A percentile compares a stretch with the other conserved stretches of the same genome.
Evolutionary conservation across 2,329 filamentous ascomycete genomes (phyloP).

Genomic region (Colletotrichum liaoningense): DNA sequence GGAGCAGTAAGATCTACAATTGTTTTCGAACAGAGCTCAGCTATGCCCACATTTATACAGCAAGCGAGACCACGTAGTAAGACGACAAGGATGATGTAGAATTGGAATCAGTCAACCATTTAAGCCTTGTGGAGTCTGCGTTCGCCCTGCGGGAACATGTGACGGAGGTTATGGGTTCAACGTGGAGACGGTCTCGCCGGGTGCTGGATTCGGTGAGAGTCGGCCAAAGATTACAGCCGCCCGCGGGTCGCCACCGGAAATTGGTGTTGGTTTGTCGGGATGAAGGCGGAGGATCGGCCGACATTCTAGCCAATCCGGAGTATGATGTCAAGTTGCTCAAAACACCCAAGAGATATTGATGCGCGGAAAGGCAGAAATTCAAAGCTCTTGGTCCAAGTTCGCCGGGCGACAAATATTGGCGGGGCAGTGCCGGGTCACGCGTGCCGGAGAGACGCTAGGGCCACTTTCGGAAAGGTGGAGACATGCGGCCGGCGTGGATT

Average conservation of each 20-base stretch:
- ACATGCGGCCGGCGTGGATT: conserved; percentile 16
- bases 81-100: background rate
- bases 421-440: conserved; percentile 30
- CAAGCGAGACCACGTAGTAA: background rate
- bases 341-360: background rate
- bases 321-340: conserved; percentile 11
- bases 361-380: background rate
- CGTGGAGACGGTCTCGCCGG: conserved; percentile 13
- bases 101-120: background rate
- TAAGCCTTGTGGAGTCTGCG: background rate
- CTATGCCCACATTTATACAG: background rate
- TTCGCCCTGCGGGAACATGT: background rate
- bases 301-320: background rate
- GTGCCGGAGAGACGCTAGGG: conserved; percentile 25
- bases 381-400: background rate
- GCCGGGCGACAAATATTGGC: conserved; percentile 27
- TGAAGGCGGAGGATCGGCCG: background rate
- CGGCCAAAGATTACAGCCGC: background rate
- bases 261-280: background rate
- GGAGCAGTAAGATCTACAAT: background rate
- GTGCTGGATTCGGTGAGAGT: background rate
- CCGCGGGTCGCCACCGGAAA: background rate
- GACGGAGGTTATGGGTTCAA: background rate
- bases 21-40: conserved; percentile 7
- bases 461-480: conserved; percentile 20